phyloP scores from a whole-genome alignment of 495 filamentous ascomycete species.

The Talaromyces stipitatus region DNA sequence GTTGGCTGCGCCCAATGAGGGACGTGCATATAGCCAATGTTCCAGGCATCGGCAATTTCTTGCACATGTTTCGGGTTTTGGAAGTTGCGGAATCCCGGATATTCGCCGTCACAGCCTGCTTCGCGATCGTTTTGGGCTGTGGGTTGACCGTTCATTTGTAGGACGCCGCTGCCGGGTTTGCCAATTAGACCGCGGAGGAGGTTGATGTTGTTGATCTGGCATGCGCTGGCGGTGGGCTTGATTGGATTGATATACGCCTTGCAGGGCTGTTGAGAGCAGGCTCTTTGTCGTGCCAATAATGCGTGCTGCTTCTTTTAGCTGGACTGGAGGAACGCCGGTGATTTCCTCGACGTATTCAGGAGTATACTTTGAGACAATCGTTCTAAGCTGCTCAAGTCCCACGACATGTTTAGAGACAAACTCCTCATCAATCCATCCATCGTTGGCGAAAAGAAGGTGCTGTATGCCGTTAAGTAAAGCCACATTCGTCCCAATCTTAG shows the following conservation, averaged over 20 bases:
- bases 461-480: constrained; percentile 13
- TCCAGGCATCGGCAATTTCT: constrained; percentile 11
- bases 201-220: constrained; percentile 15
- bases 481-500: constrained; percentile 13
- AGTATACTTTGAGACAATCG: constrained; percentile 8
- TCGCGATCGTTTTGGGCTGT: constrained; percentile 14
- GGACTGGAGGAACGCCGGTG: constrained; percentile 6
- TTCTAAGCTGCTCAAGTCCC: constrained; percentile 8
- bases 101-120: constrained; percentile 10
- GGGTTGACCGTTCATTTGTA: constrained; percentile 12
- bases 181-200: constrained; percentile 6
- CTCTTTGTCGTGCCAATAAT: constrained; percentile 13
- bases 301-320: constrained; percentile 9
- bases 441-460: constrained; percentile 11
- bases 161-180: constrained; percentile 9
- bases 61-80: constrained; percentile 10
- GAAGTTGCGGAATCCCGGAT: constrained; percentile 8
- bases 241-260: constrained; percentile 15
- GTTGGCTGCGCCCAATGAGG: constrained; percentile 14
- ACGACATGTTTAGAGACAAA: constrained; percentile 9
- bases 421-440: constrained; percentile 12
- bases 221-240: constrained; percentile 9
- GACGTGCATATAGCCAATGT: constrained; percentile 5
- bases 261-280: constrained; percentile 10
- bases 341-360: constrained; percentile 10